Percentiles rank a stretch among this genome's conserved stretches.
Evolutionary conservation across 768 basidiomycete genomes (phyloP).

Genomic region (Boletus vinaceobasis): DNA sequence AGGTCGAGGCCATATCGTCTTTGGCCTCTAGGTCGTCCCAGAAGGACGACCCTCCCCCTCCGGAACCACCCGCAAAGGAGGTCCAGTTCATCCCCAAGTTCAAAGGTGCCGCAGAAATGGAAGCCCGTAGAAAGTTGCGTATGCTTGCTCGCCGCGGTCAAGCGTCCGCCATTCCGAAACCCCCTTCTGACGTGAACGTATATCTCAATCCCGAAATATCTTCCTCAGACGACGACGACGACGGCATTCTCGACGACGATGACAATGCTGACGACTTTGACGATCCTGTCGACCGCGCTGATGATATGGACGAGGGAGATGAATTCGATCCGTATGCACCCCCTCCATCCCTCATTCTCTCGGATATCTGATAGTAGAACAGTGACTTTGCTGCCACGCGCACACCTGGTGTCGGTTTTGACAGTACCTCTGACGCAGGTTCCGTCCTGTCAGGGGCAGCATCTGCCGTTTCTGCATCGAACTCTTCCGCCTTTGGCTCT

Average conservation of each 20-base stretch:
- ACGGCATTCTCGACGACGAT: slow-evolving; percentile 44
- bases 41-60: slow-evolving; percentile 15
- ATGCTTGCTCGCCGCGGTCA: slow-evolving; percentile 58
- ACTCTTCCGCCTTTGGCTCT: slow-evolving; percentile 51
- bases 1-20: slow-evolving; percentile 3
- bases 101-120: slow-evolving; percentile 86
- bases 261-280: slow-evolving; percentile 52
- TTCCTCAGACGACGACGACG: slow-evolving; percentile 56
- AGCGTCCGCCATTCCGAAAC: slow-evolving; percentile 26
- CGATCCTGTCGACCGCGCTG: slow-evolving; percentile 45
- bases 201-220: slow-evolving; percentile 46
- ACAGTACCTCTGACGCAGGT: slow-evolving; percentile 59
- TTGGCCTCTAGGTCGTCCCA: background rate
- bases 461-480: slow-evolving; percentile 49
- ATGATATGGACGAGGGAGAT: slow-evolving; percentile 61
- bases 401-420: slow-evolving; percentile 46
- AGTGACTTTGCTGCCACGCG: slow-evolving; percentile 71
- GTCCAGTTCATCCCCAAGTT: slow-evolving; percentile 73
- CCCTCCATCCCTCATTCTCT: slow-evolving; percentile 2
- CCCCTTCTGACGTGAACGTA: slow-evolving; percentile 25
- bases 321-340: slow-evolving; percentile 75
- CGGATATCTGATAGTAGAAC: background rate
- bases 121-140: slow-evolving; percentile 60
- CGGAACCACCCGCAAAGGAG: slow-evolving; percentile 44
- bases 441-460: slow-evolving; percentile 56